A percentile compares a stretch with the other conserved stretches of the same genome.
Evolutionary conservation across 306 rosid genomes (phyloP).

Genomic region (barrel medic (Medicago truncatula)): MtrunA17r5.0-ANR NC_053045.1:54555501-54556000

Average conservation of each 20-base stretch:
- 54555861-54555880: too few relatives aligned
- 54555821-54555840: background rate
- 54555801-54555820: background rate
- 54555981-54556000: too few relatives aligned
- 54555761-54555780: too few relatives aligned
- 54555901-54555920: too few relatives aligned
- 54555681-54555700: slow-evolving; percentile 2
- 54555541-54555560: slow-evolving; percentile 70
- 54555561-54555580: slow-evolving; percentile 62
- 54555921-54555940: too few relatives aligned
- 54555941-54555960: too few relatives aligned
- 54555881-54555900: too few relatives aligned
- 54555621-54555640: slow-evolving; percentile 53
- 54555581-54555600: slow-evolving; percentile 70
- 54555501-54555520: slow-evolving; percentile 73
- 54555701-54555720: background rate
- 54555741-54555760: background rate
- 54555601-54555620: slow-evolving; percentile 78
- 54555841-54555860: background rate
- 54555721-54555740: slow-evolving; percentile 7
- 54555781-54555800: background rate
- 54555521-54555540: slow-evolving; percentile 69
- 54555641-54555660: background rate
- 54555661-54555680: slow-evolving; percentile 17
- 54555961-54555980: too few relatives aligned